A percentile compares a stretch with the other conserved stretches of the same genome.
Conservation (phyloP, 192 early-diverging fungal genomes). For the Podila clonocystis region DNA sequence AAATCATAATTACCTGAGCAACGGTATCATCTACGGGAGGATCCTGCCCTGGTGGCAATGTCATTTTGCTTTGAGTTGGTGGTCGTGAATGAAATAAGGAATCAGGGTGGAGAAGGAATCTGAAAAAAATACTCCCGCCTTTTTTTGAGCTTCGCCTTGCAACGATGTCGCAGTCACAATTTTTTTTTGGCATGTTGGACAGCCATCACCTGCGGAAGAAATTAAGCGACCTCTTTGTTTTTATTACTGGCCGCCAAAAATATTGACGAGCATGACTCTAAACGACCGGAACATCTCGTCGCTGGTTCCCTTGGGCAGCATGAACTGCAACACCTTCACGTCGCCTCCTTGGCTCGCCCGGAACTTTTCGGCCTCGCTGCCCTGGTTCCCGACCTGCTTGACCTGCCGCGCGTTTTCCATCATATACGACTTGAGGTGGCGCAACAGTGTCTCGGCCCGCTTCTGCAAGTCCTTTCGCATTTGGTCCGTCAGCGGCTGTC, state of each 20-base stretch:
- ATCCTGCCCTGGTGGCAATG: no score
- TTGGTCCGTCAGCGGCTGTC: constrained; percentile 17
- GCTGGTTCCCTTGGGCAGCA: constrained; percentile 57
- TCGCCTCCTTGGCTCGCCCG: constrained; percentile 50
- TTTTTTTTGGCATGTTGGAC: no score
- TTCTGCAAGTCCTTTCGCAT: constrained; percentile 52
- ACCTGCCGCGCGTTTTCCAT: constrained; percentile 63
- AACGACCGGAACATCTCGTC: constrained; percentile 59
- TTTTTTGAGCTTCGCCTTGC: no score
- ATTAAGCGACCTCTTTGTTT: no score
- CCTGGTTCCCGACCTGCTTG: constrained; percentile 56
- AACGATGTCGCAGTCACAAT: no score
- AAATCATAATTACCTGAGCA: no score
- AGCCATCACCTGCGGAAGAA: no score
- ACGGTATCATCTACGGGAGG: no score
- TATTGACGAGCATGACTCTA: constrained; percentile 51
- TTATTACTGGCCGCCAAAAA: constrained; percentile 59
- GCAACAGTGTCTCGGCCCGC: constrained; percentile 59
- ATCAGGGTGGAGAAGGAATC: no score
- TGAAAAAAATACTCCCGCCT: no score
- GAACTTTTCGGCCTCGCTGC: constrained; percentile 52
- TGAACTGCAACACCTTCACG: constrained; percentile 59
- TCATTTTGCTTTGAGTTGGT: no score
- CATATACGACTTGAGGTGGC: constrained; percentile 63
- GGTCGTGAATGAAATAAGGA: no score